Evolutionary conservation across 1,139 yeast species (phyloP).

Genomic region (Candida tetrigidarum): DNA sequence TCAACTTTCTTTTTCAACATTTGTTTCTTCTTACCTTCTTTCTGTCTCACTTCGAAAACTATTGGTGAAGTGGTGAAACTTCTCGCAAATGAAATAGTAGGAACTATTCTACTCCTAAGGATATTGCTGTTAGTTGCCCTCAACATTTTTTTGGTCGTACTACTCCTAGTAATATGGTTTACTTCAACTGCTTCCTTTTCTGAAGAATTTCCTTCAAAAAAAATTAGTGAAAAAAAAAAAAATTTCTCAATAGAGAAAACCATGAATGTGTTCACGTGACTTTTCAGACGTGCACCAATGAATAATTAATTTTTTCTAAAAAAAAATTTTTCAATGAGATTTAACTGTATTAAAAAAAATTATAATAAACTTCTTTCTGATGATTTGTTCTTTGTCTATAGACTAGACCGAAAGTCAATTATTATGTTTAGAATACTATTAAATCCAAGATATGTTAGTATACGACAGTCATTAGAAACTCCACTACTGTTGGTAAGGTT

Average conservation of each 20-base stretch:
- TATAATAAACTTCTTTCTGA: not conserved
- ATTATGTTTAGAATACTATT: conserved; percentile 4
- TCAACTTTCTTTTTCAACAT: conserved; percentile 23
- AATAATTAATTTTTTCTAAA: too few species aligned
- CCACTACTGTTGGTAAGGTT: conserved; percentile 5
- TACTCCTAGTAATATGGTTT: too few species aligned
- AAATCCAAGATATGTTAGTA: not conserved
- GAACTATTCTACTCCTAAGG: not conserved
- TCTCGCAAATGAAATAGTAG: conserved; percentile 1
- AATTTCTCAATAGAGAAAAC: not conserved
- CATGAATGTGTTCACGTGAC: not conserved
- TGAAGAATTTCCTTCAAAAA: not conserved
- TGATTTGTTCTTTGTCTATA: conserved; percentile 2
- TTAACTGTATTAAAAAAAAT: not conserved
- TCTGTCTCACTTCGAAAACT: conserved; percentile 19
- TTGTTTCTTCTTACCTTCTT: conserved; percentile 28
- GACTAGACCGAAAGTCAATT: not conserved
- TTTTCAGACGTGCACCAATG: not conserved
- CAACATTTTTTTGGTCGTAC: too few species aligned
- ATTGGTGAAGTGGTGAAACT: conserved; percentile 14
- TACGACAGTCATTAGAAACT: not conserved
- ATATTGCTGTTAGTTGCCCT: conserved; percentile 5
- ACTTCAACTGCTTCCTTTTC: not conserved
- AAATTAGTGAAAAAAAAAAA: not conserved
- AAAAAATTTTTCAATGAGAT: not conserved